phyloP scores from a whole-genome alignment of 768 basidiomycete species.

The Naematelia aurantialba region DNA sequence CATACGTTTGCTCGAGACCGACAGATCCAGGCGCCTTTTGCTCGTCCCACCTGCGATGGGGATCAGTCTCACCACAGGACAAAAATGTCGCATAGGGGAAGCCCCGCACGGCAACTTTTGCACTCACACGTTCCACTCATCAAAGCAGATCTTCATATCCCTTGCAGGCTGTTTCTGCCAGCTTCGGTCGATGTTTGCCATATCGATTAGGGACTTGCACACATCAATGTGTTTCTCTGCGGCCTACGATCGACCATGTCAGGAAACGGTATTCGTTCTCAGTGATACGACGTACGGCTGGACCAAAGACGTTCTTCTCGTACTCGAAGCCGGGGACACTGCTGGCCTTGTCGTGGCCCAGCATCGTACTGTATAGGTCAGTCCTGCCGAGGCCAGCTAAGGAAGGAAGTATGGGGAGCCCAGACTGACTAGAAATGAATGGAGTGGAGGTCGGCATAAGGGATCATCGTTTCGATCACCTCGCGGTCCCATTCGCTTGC shows the following conservation, averaged over 20 bases:
- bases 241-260: constrained; percentile 47
- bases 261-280: background rate
- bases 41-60: constrained; percentile 41
- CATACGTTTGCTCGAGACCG: constrained; percentile 59
- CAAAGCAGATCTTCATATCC: constrained; percentile 51
- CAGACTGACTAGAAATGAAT: constrained; percentile 48
- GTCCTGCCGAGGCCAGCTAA: constrained; percentile 25
- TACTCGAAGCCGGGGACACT: constrained; percentile 45
- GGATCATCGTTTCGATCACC: constrained; percentile 36
- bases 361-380: constrained; percentile 30
- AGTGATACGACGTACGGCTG: constrained; percentile 47
- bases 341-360: constrained; percentile 37
- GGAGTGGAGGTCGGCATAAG: constrained; percentile 57
- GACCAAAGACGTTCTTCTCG: constrained; percentile 59
- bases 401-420: constrained; percentile 55
- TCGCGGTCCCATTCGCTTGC: constrained; percentile 52
- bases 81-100: constrained; percentile 5
- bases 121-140: constrained; percentile 59
- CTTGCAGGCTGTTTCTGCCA: constrained; percentile 10
- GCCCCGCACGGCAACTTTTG: too few relatives aligned
- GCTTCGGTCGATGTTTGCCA: constrained; percentile 53
- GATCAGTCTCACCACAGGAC: background rate
- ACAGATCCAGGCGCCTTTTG: constrained; percentile 55
- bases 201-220: constrained; percentile 7
- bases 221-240: constrained; percentile 10